These are phyloP conservation scores for Oleoguttula mirabilis DNA, from an alignment of 495 filamentous ascomycete genomes.

Conservation along the genomic window DNA sequence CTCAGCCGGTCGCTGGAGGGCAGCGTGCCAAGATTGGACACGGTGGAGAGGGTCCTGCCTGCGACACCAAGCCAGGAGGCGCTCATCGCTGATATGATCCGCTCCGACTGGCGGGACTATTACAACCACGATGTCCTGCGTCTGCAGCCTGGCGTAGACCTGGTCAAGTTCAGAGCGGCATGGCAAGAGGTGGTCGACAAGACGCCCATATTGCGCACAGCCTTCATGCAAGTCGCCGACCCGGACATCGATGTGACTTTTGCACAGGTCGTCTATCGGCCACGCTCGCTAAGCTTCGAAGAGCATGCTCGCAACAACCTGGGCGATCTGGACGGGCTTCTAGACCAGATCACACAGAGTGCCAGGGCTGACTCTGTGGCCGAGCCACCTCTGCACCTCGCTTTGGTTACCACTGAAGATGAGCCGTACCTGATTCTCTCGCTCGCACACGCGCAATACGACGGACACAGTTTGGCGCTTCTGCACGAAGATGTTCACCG, in stretches of 20 bases:
- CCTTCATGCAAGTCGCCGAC: conserved; percentile 52
- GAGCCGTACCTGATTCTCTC: conserved; percentile 49
- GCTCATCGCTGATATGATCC: conserved; percentile 64
- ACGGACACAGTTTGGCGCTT: conserved; percentile 58
- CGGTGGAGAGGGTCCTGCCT: conserved; percentile 46
- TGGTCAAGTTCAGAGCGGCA: conserved; percentile 41
- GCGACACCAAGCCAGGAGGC: conserved; percentile 68
- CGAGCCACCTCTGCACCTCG: conserved; percentile 22
- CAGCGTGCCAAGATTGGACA: conserved; percentile 14
- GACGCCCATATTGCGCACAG: conserved; percentile 62
- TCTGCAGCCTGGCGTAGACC: conserved; percentile 38
- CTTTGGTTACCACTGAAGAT: conserved; percentile 18
- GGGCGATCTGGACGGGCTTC: conserved; percentile 7
- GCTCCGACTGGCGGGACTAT: conserved; percentile 54
- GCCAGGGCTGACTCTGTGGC: conserved; percentile 1
- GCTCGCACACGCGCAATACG: conserved; percentile 68
- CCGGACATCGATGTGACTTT: conserved; percentile 42
- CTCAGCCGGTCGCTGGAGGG: background rate
- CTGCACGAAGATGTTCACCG: conserved; percentile 52
- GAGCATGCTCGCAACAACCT: background rate
- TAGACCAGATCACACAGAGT: conserved; percentile 18
- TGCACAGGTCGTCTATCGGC: conserved; percentile 49
- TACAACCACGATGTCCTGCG: conserved; percentile 67
- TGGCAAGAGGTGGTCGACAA: conserved; percentile 45
- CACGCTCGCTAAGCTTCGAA: conserved; percentile 7